A percentile compares a stretch with the other conserved stretches of the same genome.
Conservation (phyloP, 345 rosid species). For the Cardamine occulta region DNA sequence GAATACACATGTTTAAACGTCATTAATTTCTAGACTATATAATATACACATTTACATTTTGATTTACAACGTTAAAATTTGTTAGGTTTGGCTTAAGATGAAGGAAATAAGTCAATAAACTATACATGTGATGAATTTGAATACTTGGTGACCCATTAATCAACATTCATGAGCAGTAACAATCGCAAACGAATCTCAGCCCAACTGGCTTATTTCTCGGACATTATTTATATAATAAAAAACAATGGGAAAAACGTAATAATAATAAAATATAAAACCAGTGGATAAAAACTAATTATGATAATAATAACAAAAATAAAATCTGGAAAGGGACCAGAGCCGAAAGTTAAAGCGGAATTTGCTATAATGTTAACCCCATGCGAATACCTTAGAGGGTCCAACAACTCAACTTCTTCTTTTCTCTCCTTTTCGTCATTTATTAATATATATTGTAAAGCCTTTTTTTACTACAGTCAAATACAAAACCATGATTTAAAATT, state of each 20-base stretch:
- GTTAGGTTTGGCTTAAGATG: not conserved
- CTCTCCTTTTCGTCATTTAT: not conserved
- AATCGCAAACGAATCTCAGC: constrained; percentile 1
- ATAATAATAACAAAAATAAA: constrained; percentile 31
- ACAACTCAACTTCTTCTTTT: constrained; percentile 38
- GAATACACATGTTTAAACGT: not conserved
- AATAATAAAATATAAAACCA: constrained; percentile 26
- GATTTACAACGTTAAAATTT: not conserved
- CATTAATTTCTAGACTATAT: not conserved
- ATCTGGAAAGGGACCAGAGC: constrained; percentile 45
- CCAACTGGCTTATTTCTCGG: constrained; percentile 17
- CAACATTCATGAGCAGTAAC: constrained; percentile 25
- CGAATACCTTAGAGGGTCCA: constrained; percentile 42
- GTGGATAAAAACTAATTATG: constrained; percentile 35
- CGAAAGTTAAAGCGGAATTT: constrained; percentile 43
- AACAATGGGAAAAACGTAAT: not conserved
- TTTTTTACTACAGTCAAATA: constrained; percentile 41
- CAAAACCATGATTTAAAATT: constrained; percentile 24
- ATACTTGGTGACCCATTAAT: constrained; percentile 10
- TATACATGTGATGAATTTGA: constrained; percentile 8
- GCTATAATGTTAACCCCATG: constrained; percentile 45
- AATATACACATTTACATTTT: not conserved
- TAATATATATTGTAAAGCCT: constrained; percentile 10
- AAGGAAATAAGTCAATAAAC: not conserved
- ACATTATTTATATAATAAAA: not conserved